Evolutionary conservation across 192 early-diverging fungal genomes (phyloP), one percentile per base, ranked within the genome.

Genomic region (Geosiphon pyriformis): DNA sequence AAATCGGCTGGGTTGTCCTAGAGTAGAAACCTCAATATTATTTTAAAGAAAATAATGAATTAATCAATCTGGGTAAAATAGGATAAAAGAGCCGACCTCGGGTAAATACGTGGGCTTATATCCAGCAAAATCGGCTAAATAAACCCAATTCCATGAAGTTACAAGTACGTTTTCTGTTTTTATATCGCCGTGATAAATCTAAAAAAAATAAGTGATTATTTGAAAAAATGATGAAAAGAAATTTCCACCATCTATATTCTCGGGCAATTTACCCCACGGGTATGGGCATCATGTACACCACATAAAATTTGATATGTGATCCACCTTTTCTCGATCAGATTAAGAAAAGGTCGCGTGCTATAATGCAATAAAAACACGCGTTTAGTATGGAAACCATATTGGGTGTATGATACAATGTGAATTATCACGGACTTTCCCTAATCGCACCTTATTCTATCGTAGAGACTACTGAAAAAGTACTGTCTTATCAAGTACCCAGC

Each of bases 101-200:
- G 95, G 95, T 31, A 98, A 64, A 72, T 86, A 91, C n/a, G 88
- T 87, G 2, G 95, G 95, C 71, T 98, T 98, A 74, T 87, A 94
- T 10, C 81, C 82, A 47, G 91, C 91, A 80, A 94, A 95, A 52
- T 98, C 95, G 2, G 85, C 84, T 6, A 96, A 60, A 59, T 90
- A 98, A 1, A 80, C 87, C 94, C 95, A 90, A 75, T 94, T 95
- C 94, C 95, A 98, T 63, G 87, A 91, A 6, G 96, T 96, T 1
- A 98, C 88, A 22, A 95, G 72, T 11, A 97, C 80, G 69, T 98
- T 98, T 58, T 98, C 95, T 15, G 90, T 91, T 69, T 97, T 98
- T 35, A 98, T 93, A 66, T 97, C 95, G 1, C 96, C 96, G 73
- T 98, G 96, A 61, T 79, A 94, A 6, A 96, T 82, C 59, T 90